Evolutionary conservation across 2,329 filamentous ascomycete genomes (phyloP).

Genomic region (Colletotrichum musicola): DNA sequence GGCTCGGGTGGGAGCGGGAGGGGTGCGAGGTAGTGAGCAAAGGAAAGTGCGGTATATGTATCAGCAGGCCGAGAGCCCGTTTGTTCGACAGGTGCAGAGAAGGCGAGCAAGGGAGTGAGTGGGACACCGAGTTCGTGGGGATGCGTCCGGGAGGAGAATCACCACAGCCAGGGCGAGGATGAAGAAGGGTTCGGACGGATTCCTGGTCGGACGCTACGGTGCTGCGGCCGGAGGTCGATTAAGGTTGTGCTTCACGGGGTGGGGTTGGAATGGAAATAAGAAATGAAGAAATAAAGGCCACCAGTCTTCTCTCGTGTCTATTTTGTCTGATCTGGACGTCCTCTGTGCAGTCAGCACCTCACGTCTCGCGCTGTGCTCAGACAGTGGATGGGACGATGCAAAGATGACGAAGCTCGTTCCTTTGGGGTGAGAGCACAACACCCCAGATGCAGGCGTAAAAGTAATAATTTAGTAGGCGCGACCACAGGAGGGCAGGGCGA

Average conservation of each 20-base stretch:
- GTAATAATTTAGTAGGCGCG: background rate
- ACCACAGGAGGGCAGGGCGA: slow-evolving; percentile 8
- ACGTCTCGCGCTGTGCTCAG: no score
- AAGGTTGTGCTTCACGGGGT: no score
- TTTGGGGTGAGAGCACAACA: slow-evolving; percentile 6
- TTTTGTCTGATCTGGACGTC: no score
- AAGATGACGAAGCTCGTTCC: slow-evolving; percentile 36
- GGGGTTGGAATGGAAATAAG: no score
- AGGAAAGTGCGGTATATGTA: background rate
- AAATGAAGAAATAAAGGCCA: no score
- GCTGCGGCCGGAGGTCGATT: no score
- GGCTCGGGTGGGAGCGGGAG: slow-evolving; percentile 19
- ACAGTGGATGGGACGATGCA: slow-evolving; percentile 7
- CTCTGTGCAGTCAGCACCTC: no score
- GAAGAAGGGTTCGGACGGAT: slow-evolving; percentile 2
- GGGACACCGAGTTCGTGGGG: slow-evolving; percentile 1
- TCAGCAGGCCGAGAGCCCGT: background rate
- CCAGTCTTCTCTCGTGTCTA: no score
- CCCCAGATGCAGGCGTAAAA: no score
- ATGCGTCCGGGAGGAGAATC: background rate
- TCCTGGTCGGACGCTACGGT: no score
- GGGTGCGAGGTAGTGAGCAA: slow-evolving; percentile 5
- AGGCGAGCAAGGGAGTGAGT: slow-evolving; percentile 24
- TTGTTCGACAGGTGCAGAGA: slow-evolving; percentile 1
- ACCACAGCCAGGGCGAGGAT: background rate